Evolutionary conservation across 1,139 yeast genomes (phyloP).

Genomic region (Kurtzmaniella quercitrusa): DNA sequence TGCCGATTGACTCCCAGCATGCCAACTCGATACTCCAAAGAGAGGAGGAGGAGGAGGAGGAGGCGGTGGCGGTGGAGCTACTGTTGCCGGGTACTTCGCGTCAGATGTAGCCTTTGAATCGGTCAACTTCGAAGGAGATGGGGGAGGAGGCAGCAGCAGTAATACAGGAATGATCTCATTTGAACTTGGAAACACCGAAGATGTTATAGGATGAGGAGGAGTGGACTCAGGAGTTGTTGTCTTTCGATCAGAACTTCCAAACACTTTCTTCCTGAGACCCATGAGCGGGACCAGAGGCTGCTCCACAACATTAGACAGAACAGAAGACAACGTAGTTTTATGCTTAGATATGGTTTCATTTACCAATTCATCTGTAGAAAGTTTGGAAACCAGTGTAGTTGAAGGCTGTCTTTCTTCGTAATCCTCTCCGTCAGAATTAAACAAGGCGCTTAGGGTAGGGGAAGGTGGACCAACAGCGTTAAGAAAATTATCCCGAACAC

Average conservation of each 20-base stretch:
- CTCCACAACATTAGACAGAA: too few relatives aligned
- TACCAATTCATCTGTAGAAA: too few relatives aligned
- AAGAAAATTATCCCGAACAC: background rate
- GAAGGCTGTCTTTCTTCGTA: background rate
- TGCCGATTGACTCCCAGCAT: background rate
- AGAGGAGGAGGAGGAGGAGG: conserved; percentile 7
- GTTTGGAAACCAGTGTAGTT: background rate
- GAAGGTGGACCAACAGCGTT: background rate
- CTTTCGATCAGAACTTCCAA: background rate
- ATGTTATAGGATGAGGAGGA: background rate
- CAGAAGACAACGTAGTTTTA: too few relatives aligned
- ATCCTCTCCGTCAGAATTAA: background rate
- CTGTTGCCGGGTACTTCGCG: too few relatives aligned
- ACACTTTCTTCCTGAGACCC: too few relatives aligned
- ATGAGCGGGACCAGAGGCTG: too few relatives aligned
- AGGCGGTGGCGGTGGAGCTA: conserved; percentile 1
- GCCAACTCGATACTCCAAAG: background rate
- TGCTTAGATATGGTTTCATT: too few relatives aligned
- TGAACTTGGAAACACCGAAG: conserved; percentile 6
- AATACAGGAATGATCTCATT: background rate
- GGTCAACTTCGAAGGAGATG: conserved; percentile 13
- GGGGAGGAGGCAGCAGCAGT: conserved; percentile 6
- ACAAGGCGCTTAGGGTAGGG: background rate
- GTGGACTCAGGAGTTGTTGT: background rate
- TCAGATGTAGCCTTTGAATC: background rate